These are phyloP conservation scores for Boletus tomentosulus DNA, from an alignment of 768 basidiomycete species.

Conservation along the genomic window DNA sequence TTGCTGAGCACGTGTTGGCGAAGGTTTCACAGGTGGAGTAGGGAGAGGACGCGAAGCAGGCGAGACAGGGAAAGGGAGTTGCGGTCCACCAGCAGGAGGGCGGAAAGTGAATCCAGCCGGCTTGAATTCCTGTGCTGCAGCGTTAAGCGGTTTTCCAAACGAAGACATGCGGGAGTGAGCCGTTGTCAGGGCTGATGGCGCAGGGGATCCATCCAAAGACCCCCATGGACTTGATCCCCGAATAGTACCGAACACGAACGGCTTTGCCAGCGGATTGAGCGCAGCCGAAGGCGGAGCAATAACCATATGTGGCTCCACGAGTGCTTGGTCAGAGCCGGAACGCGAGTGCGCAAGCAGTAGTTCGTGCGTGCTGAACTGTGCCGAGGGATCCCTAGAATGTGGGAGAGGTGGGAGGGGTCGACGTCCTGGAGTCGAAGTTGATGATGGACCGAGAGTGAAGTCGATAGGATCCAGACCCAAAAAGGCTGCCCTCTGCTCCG, in stretches of 20 bases:
- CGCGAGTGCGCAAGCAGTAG: slow-evolving; percentile 65
- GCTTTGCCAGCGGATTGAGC: slow-evolving; percentile 78
- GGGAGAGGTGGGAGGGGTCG: slow-evolving; percentile 58
- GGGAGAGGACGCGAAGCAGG: slow-evolving; percentile 39
- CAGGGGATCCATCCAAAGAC: slow-evolving; percentile 24
- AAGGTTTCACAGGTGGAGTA: slow-evolving; percentile 28
- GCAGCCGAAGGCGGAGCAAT: slow-evolving; percentile 23
- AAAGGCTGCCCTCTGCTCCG: slow-evolving; percentile 38
- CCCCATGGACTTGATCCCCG: slow-evolving; percentile 34
- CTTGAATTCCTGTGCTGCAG: slow-evolving; percentile 77
- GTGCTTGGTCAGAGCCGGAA: slow-evolving; percentile 39
- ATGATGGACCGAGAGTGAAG: slow-evolving; percentile 45
- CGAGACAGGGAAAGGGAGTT: slow-evolving; percentile 39
- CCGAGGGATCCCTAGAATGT: slow-evolving; percentile 63
- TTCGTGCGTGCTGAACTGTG: slow-evolving; percentile 57
- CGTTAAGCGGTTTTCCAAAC: slow-evolving; percentile 69
- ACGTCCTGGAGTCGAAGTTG: slow-evolving; percentile 38
- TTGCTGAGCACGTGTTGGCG: slow-evolving; percentile 39
- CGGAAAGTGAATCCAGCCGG: slow-evolving; percentile 74
- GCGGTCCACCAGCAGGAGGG: slow-evolving; percentile 62
- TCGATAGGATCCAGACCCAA: slow-evolving; percentile 40
- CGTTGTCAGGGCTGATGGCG: slow-evolving; percentile 36
- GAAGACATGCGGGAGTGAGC: slow-evolving; percentile 41
- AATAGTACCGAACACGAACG: slow-evolving; percentile 69
- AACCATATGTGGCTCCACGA: slow-evolving; percentile 20